phyloP scores from a whole-genome alignment of 768 basidiomycete species.

The Pleurotus tuoliensis region DNA sequence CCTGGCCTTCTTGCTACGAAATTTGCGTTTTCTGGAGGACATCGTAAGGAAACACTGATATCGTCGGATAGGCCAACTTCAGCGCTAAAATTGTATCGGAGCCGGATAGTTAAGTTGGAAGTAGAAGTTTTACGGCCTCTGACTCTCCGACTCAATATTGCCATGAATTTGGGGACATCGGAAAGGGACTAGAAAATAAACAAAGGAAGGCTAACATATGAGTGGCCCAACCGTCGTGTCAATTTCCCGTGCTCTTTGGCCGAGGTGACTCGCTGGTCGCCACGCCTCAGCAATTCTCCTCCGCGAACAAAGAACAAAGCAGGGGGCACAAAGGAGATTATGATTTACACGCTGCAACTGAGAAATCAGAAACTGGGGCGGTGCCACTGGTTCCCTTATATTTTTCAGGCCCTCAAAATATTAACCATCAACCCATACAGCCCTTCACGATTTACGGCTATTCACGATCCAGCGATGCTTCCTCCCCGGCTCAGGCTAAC shows the following conservation, averaged over 20 bases:
- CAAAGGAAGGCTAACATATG: too few relatives aligned
- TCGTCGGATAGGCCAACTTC: neutral
- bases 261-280: too few relatives aligned
- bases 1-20: neutral
- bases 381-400: neutral
- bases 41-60: neutral
- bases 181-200: too few relatives aligned
- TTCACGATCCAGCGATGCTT: too few relatives aligned
- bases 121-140: neutral
- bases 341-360: neutral
- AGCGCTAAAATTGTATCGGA: neutral
- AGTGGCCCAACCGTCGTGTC: too few relatives aligned
- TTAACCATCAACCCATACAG: neutral
- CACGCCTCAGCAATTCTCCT: neutral
- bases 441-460: neutral
- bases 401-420: neutral
- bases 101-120: neutral
- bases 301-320: neutral
- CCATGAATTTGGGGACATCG: neutral
- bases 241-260: too few relatives aligned
- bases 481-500: too few relatives aligned
- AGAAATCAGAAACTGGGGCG: neutral
- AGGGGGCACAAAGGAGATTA: neutral
- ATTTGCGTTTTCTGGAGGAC: slow-evolving; percentile 6
- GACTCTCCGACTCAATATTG: neutral